Evolutionary conservation across 768 basidiomycete species (phyloP).

Genomic region (Lactarius psammicola): DNA sequence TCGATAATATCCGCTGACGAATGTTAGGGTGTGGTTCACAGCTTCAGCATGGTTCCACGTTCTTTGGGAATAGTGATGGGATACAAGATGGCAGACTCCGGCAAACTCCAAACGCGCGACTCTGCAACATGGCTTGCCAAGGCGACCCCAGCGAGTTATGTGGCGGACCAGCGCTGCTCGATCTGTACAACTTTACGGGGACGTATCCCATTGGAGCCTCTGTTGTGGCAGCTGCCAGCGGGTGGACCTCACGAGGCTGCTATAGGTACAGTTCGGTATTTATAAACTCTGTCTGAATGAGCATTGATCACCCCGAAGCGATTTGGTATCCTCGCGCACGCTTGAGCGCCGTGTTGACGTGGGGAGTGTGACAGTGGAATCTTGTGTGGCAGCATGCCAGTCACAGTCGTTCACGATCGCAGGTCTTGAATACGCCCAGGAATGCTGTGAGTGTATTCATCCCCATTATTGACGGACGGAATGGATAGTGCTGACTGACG

Average conservation of each 20-base stretch:
- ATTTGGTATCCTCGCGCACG: background rate
- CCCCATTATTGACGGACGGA: background rate
- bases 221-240: background rate
- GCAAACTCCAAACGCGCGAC: background rate
- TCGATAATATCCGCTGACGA: background rate
- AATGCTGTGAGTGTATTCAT: conserved; percentile 4
- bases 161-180: background rate
- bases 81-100: too few relatives aligned
- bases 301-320: background rate
- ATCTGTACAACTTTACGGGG: background rate
- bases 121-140: background rate
- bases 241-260: background rate
- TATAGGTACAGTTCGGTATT: background rate
- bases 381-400: conserved; percentile 1
- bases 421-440: conserved; percentile 7
- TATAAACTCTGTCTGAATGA: background rate
- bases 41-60: background rate
- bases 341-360: conserved; percentile 3
- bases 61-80: background rate
- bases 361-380: conserved; percentile 7
- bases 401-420: background rate
- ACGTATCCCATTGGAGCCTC: background rate
- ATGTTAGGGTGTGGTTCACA: background rate
- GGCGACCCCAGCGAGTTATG: background rate
- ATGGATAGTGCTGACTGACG: background rate